phyloP scores from a whole-genome alignment of 2,329 filamentous ascomycete genomes.

The Aulographum hederae region DNA sequence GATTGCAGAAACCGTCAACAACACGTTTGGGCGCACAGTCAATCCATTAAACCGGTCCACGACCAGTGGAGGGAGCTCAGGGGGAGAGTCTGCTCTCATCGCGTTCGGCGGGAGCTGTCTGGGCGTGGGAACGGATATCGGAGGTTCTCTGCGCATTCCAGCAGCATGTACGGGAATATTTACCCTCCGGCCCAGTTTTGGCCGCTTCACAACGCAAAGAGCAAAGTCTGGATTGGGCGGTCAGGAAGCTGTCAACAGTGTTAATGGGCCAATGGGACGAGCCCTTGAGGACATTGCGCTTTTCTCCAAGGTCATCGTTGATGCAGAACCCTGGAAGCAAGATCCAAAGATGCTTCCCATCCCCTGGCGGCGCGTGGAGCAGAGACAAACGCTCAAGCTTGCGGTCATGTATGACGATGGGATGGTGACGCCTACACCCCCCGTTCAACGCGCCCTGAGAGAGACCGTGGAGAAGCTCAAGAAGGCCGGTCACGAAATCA shows the following conservation, averaged over 20 bases:
- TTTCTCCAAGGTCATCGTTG: constrained; percentile 22
- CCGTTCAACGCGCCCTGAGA: constrained; percentile 36
- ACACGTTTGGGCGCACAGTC: constrained; percentile 42
- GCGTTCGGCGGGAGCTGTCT: constrained; percentile 38
- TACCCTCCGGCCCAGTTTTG: constrained; percentile 36
- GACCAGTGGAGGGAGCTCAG: constrained; percentile 47
- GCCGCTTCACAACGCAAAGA: constrained; percentile 39
- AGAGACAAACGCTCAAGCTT: constrained; percentile 35
- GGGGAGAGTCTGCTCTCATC: constrained; percentile 48
- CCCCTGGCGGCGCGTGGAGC: constrained; percentile 29
- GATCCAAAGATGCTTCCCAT: constrained; percentile 35
- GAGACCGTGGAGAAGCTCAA: constrained; percentile 34
- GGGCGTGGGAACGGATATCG: constrained; percentile 47
- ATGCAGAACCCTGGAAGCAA: constrained; percentile 29
- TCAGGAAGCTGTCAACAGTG: constrained; percentile 44
- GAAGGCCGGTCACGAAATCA: constrained; percentile 32
- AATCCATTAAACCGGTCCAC: constrained; percentile 41
- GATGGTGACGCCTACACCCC: constrained; percentile 41
- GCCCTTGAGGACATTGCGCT: constrained; percentile 32
- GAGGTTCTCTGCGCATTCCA: constrained; percentile 35
- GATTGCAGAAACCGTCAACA: constrained; percentile 50
- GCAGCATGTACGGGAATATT: constrained; percentile 41
- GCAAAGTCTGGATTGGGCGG: constrained; percentile 40
- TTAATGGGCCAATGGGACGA: constrained; percentile 44
- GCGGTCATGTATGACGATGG: constrained; percentile 41